Conservation (phyloP, 164 flowering plant species). For the Taxillus chinensis region DNA sequence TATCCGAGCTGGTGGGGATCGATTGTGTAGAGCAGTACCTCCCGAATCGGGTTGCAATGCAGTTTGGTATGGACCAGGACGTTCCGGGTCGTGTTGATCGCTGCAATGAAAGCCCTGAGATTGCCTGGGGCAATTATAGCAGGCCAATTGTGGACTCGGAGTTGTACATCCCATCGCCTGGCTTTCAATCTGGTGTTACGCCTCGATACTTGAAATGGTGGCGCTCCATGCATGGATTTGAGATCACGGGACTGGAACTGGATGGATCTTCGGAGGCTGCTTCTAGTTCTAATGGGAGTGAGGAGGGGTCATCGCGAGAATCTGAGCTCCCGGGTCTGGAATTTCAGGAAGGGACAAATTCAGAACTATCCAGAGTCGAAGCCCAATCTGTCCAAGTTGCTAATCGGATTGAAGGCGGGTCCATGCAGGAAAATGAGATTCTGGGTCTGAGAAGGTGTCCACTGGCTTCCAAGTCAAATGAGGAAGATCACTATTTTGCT, state of each 20-base stretch:
- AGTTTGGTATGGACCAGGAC: constrained; percentile 40
- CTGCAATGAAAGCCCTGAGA: not conserved
- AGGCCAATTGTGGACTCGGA: constrained; percentile 10
- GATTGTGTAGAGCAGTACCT: constrained; percentile 20
- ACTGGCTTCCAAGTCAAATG: not conserved
- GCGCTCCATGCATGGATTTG: constrained; percentile 1
- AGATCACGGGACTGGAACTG: too few relatives aligned
- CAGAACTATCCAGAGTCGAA: too few relatives aligned
- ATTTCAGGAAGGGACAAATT: too few relatives aligned
- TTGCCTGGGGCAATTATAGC: constrained; percentile 17
- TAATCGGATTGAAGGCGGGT: too few relatives aligned
- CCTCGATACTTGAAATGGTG: constrained; percentile 22
- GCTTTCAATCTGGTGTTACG: constrained; percentile 19
- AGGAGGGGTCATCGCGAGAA: too few relatives aligned
- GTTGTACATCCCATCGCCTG: constrained; percentile 20
- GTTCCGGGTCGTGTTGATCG: constrained; percentile 16
- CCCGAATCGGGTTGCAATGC: constrained; percentile 32
- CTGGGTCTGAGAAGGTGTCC: not conserved
- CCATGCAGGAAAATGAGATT: too few relatives aligned
- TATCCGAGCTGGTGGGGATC: constrained; percentile 8
- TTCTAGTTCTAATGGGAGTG: too few relatives aligned
- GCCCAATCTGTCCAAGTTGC: too few relatives aligned
- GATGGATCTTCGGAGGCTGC: too few relatives aligned
- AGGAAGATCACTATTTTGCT: not conserved
- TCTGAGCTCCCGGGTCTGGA: too few relatives aligned